A percentile compares a stretch with the other conserved stretches of the same genome.
phyloP scores from a whole-genome alignment of 768 basidiomycete genomes.

The Phlebiopsis gigantea region DNA sequence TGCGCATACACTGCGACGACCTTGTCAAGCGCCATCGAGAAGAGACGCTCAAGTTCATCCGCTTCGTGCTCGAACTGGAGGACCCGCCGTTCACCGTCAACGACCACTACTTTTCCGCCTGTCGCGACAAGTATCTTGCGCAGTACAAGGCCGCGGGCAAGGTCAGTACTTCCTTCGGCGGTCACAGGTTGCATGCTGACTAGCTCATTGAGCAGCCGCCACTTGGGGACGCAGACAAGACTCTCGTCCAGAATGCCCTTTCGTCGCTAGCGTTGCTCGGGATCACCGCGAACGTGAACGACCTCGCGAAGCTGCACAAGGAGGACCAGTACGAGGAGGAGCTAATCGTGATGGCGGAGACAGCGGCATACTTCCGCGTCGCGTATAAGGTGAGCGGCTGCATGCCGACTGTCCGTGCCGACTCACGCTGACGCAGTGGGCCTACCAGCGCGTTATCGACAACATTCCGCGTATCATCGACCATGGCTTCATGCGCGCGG shows the following conservation, averaged over 20 bases:
- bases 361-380: conserved; percentile 74
- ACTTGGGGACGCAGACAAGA: not conserved
- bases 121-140: conserved; percentile 21
- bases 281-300: conserved; percentile 9
- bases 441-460: conserved; percentile 40
- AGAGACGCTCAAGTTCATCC: conserved; percentile 18
- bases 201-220: not conserved
- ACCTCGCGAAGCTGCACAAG: conserved; percentile 18
- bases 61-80: conserved; percentile 45
- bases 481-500: conserved; percentile 38
- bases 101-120: conserved; percentile 42
- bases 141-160: conserved; percentile 11
- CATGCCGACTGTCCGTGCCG: conserved; percentile 17
- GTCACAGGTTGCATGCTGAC: not conserved
- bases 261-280: conserved; percentile 11
- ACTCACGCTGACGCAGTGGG: not conserved
- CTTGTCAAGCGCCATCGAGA: conserved; percentile 40
- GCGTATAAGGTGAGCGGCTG: conserved; percentile 12
- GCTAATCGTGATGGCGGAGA: conserved; percentile 62
- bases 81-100: conserved; percentile 40
- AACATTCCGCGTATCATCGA: conserved; percentile 39
- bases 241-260: not conserved
- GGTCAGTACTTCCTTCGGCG: not conserved
- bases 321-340: conserved; percentile 50
- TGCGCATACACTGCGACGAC: conserved; percentile 41